Percentiles rank a stretch among this genome's conserved stretches.
Conservation (phyloP, 2,329 filamentous ascomycete genomes). For the Amesomyces nigricolor region DNA sequence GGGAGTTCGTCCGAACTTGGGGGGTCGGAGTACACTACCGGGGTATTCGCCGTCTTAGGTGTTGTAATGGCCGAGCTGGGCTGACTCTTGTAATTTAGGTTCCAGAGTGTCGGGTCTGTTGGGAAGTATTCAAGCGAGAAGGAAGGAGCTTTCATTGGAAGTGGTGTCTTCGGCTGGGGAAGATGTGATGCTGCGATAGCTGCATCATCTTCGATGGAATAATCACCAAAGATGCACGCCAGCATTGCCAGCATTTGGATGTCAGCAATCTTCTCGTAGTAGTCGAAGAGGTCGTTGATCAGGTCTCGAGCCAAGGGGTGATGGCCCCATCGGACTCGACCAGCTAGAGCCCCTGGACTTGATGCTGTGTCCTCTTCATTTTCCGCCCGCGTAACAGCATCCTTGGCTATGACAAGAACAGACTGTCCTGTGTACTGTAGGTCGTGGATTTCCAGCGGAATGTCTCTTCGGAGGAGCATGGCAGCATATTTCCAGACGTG, state of each 20-base stretch:
- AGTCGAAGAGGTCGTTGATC: slow-evolving; percentile 55
- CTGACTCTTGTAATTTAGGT: slow-evolving; percentile 45
- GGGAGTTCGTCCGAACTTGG: slow-evolving; percentile 51
- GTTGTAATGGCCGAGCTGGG: slow-evolving; percentile 52
- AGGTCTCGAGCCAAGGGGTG: slow-evolving; percentile 59
- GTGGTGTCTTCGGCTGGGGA: slow-evolving; percentile 54
- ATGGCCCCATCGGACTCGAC: slow-evolving; percentile 62
- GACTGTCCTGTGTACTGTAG: slow-evolving; percentile 49
- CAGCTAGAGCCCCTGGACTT: slow-evolving; percentile 38
- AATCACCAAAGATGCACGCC: slow-evolving; percentile 62
- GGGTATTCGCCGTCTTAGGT: slow-evolving; percentile 51
- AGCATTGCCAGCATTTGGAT: slow-evolving; percentile 68
- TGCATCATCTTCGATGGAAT: slow-evolving; percentile 48
- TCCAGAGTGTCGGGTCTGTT: slow-evolving; percentile 51
- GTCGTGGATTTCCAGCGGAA: slow-evolving; percentile 61
- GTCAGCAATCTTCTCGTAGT: slow-evolving; percentile 58
- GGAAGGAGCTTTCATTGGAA: slow-evolving; percentile 59
- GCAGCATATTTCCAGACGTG: slow-evolving; percentile 80
- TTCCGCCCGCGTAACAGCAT: slow-evolving; percentile 45
- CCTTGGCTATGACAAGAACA: slow-evolving; percentile 63
- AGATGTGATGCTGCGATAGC: slow-evolving; percentile 53
- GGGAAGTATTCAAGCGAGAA: slow-evolving; percentile 65
- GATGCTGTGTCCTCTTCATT: slow-evolving; percentile 19
- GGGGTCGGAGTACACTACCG: slow-evolving; percentile 49
- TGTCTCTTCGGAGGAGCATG: slow-evolving; percentile 69